Conservation (phyloP, 768 basidiomycete species). For the Dioszegia crocea region DNA sequence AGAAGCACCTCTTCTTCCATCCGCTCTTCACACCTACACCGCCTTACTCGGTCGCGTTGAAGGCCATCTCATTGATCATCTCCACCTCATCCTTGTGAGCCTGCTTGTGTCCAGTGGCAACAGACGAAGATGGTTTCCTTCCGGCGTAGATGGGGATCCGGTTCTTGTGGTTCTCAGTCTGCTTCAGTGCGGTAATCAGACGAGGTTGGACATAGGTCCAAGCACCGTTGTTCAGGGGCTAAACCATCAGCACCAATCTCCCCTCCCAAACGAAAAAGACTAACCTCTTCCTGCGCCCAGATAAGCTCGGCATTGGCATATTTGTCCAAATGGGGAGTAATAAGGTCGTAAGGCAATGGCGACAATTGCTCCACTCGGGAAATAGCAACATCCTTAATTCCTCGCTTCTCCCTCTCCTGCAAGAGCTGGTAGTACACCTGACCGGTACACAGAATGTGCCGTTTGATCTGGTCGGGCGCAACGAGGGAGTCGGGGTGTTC, state of each 20-base stretch:
- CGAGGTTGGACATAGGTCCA: conserved; percentile 96
- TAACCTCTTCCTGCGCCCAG: conserved; percentile 74
- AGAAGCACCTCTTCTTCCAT: neutral
- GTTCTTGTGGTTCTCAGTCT: conserved; percentile 83
- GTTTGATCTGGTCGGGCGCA: conserved; percentile 76
- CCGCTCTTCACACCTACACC: neutral
- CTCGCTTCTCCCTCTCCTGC: conserved; percentile 83
- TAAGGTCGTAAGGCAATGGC: conserved; percentile 94
- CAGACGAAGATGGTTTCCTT: conserved; percentile 80
- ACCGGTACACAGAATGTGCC: conserved; percentile 90
- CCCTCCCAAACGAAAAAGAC: neutral
- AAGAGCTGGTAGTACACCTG: conserved; percentile 91
- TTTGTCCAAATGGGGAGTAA: conserved; percentile 88
- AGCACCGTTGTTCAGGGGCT: conserved; percentile 93
- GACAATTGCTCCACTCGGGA: conserved; percentile 91
- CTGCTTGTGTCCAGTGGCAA: conserved; percentile 52
- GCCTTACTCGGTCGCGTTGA: conserved; percentile 20
- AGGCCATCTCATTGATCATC: conserved; percentile 57
- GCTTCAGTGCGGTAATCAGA: conserved; percentile 84
- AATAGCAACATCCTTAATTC: conserved; percentile 89
- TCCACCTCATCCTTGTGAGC: conserved; percentile 91
- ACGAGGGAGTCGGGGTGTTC: conserved; percentile 65
- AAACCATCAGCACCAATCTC: conserved; percentile 8
- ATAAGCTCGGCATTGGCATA: conserved; percentile 91
- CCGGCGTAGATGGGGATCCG: conserved; percentile 91